Evolutionary conservation across 176 grass and related monocot species (phyloP).

Genomic region (Hordeum vulgare): MorexV3_pseudomolecules_assembly NC_058523.1:46042895-46043394

Average conservation of each 20-base stretch:
- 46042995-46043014: conserved; percentile 43
- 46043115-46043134: conserved; percentile 21
- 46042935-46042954: no score
- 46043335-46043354: conserved; percentile 63
- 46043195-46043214: no score
- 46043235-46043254: background rate
- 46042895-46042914: no score
- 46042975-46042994: background rate
- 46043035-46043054: conserved; percentile 58
- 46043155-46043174: conserved; percentile 47
- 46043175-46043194: conserved; percentile 52
- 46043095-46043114: conserved; percentile 17
- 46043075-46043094: conserved; percentile 10
- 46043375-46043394: conserved; percentile 45
- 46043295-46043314: conserved; percentile 71
- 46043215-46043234: conserved; percentile 10
- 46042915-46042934: no score
- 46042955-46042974: no score
- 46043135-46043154: conserved; percentile 24
- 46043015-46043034: conserved; percentile 76
- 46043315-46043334: no score
- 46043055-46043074: conserved; percentile 62
- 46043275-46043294: conserved; percentile 67
- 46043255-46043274: conserved; percentile 88
- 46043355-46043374: conserved; percentile 86